phyloP scores from a whole-genome alignment of 164 flowering plant species.

The Sedum album region DNA sequence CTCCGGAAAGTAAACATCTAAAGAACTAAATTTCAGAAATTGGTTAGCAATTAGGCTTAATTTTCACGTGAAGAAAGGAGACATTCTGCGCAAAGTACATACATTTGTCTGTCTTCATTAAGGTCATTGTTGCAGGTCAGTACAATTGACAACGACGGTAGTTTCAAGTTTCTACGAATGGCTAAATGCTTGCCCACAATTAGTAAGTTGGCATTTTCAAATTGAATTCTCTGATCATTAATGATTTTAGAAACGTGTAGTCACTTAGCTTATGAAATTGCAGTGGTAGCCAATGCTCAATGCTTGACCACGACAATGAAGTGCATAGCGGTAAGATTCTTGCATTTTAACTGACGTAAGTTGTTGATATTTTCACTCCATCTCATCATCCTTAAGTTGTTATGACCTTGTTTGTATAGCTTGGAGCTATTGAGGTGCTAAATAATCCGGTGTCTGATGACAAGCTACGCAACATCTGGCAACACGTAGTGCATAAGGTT shows the following conservation, averaged over 20 bases:
- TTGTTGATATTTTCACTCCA: neutral
- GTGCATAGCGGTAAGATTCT: constrained; percentile 74
- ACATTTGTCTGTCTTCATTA: neutral
- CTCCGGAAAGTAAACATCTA: too few relatives aligned
- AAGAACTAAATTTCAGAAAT: neutral
- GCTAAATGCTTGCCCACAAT: constrained; percentile 70
- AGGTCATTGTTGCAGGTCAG: constrained; percentile 36
- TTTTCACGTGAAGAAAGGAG: neutral
- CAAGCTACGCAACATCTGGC: too few relatives aligned
- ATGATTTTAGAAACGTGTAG: neutral
- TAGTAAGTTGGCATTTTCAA: constrained; percentile 36
- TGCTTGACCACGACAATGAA: constrained; percentile 79
- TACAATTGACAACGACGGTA: constrained; percentile 26
- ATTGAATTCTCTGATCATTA: neutral
- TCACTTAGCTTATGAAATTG: neutral
- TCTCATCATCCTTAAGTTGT: neutral
- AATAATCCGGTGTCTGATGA: too few relatives aligned
- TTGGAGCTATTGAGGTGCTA: constrained; percentile 86
- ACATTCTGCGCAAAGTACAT: neutral
- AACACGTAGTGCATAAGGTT: too few relatives aligned
- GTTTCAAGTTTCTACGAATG: constrained; percentile 57
- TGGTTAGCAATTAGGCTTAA: neutral
- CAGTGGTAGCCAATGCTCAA: constrained; percentile 66
- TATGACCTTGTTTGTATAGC: constrained; percentile 40
- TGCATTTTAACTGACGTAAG: neutral